These are phyloP conservation scores for Trichomonas gallinae DNA, from an alignment of 208 protist species.

Conservation along the genomic window DNA sequence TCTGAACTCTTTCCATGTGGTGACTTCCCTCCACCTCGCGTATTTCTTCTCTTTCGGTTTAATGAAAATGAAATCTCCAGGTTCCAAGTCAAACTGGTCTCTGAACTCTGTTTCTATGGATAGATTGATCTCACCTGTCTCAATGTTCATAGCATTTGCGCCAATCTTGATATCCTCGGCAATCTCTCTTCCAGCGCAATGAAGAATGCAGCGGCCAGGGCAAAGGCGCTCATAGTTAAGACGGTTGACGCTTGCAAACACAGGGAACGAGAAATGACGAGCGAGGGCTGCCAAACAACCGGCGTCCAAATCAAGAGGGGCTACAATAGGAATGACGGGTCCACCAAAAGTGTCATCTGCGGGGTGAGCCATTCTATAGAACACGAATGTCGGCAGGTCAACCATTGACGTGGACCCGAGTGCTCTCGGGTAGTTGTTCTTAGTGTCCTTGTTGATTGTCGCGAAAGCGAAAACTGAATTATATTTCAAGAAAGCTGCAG, in stretches of 20 bases:
- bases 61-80: neutral
- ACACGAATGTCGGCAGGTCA: neutral
- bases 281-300: neutral
- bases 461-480: neutral
- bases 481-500: neutral
- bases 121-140: neutral
- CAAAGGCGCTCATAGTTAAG: neutral
- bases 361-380: neutral
- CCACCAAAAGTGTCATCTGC: neutral
- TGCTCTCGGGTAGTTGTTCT: neutral
- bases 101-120: neutral
- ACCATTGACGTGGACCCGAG: neutral
- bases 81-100: neutral
- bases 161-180: constrained; percentile 1
- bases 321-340: neutral
- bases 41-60: neutral
- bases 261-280: neutral
- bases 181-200: neutral
- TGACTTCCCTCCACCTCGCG: neutral
- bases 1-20: neutral
- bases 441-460: neutral
- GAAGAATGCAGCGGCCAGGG: neutral
- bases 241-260: neutral
- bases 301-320: neutral
- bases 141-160: constrained; percentile 5